phyloP scores from a whole-genome alignment of 202 grass and related monocot species.

The Schoenoplectus triqueter region DNA sequence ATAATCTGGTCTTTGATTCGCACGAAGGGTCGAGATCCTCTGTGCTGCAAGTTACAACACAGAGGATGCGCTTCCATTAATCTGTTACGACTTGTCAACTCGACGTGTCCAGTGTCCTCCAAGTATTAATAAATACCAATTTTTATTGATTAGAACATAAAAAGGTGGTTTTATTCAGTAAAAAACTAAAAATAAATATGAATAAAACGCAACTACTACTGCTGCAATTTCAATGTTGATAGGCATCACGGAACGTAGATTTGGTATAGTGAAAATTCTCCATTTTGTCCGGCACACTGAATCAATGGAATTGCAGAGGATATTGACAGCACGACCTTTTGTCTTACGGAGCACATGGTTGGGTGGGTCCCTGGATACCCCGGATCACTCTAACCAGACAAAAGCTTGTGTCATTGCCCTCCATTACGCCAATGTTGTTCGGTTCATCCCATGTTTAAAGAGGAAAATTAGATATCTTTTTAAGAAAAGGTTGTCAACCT shows the following conservation, averaged over 20 bases:
- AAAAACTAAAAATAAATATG: too few species aligned
- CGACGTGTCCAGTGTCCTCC: too few species aligned
- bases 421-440: not conserved
- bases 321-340: not conserved
- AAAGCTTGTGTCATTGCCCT: slow-evolving; percentile 10
- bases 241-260: not conserved
- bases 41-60: too few species aligned
- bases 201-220: too few species aligned
- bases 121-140: too few species aligned
- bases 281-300: not conserved
- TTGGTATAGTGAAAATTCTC: not conserved
- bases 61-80: too few species aligned
- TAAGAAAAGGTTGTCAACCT: not conserved
- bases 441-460: not conserved
- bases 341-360: slow-evolving; percentile 37
- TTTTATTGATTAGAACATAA: too few species aligned
- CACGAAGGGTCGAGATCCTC: too few species aligned
- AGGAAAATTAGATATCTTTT: not conserved
- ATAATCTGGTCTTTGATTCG: too few species aligned
- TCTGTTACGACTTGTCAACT: too few species aligned
- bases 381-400: slow-evolving; percentile 28
- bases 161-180: too few species aligned
- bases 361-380: slow-evolving; percentile 20
- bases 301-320: slow-evolving; percentile 26
- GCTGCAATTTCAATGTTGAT: not conserved